Base-by-base conservation (phyloP, 768 basidiomycete genomes). In the Serendipita sp. region DNA sequence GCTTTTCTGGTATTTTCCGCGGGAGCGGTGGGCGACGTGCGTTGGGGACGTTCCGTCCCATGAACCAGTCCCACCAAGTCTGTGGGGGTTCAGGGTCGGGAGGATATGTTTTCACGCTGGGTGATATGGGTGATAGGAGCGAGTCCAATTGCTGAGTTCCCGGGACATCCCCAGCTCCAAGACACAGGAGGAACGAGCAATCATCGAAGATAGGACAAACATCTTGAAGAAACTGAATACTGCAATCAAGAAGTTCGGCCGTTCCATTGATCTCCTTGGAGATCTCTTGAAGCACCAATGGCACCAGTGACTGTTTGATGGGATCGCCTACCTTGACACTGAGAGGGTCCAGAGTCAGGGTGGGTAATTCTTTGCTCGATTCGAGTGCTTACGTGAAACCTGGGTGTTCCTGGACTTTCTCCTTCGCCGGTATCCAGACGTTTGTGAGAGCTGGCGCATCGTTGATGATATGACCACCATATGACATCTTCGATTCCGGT, bases 31-130 rank as follows among this genome's bases (percentile, higher is more conserved):
- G 48, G 6, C 44, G 44, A 13, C 18, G 55, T 36, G 8, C 4
- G 55, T 11, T 10, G 55, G 33, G 16, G 5, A 8, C 31, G 55
- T 60, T 60, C 31, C 18, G 16, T n/a, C 33, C 55, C 55, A n/a
- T 33, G 29, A 31, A 60, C 55, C 55, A 60, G n/a, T 60, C 55
- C 55, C 55, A 60, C 55, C 55, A 60, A n/a, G 27, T 6, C 40
- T 40, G 40, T 40, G 40, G 40, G 13, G 40, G 40, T 40, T 40
- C 40, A 13, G 40, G 40, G 13, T 5, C 40, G 40, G 40, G 40
- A 40, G 40, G 40, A 40, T 40, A 40, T 40, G 40, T 40, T 40
- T 13, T 40, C 40, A 40, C 40, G 13, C 5, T 13, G 40, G 40
- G 40, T 40, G 1, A 40, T 5, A 40, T 6, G 40, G 40, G 40